These are phyloP conservation scores for Gentiana dahurica DNA, from an alignment of 257 asterid genomes.

Conservation along the genomic window DNA sequence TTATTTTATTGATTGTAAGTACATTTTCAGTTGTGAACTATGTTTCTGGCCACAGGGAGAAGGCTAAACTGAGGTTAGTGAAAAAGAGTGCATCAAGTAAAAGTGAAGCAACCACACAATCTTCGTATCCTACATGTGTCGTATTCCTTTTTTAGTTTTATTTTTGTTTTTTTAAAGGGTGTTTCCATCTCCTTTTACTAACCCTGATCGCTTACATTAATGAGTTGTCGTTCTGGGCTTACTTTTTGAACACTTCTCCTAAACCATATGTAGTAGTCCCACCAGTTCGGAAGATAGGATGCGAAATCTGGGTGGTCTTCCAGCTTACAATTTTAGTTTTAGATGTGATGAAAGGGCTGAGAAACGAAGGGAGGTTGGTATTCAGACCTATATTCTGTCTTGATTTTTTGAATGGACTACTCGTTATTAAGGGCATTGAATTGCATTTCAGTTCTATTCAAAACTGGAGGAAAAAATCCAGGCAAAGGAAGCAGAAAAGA, in stretches of 20 bases:
- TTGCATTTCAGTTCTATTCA: constrained; percentile 53
- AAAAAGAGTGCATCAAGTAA: constrained; percentile 21
- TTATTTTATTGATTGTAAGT: no score
- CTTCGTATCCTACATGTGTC: constrained; percentile 22
- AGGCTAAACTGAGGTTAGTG: constrained; percentile 18
- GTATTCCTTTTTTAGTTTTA: background rate
- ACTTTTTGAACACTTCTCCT: constrained; percentile 28
- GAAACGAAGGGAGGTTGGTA: constrained; percentile 81
- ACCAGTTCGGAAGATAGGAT: constrained; percentile 52
- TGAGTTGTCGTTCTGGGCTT: constrained; percentile 4
- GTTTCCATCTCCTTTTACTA: background rate
- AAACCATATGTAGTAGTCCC: constrained; percentile 50
- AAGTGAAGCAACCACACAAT: constrained; percentile 19
- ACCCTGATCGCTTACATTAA: background rate
- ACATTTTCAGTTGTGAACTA: background rate
- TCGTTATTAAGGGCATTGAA: constrained; percentile 9
- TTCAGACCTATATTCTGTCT: constrained; percentile 5
- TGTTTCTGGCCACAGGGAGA: constrained; percentile 18
- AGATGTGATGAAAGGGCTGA: constrained; percentile 95
- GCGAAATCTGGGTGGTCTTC: constrained; percentile 62
- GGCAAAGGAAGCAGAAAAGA: constrained; percentile 85
- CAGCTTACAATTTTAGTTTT: constrained; percentile 69
- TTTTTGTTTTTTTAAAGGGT: background rate
- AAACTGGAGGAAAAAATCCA: constrained; percentile 92
- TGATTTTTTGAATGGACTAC: background rate